Evolutionary conservation across 257 asterid genomes (phyloP).

Genomic region (Solanum piurae): DNA sequence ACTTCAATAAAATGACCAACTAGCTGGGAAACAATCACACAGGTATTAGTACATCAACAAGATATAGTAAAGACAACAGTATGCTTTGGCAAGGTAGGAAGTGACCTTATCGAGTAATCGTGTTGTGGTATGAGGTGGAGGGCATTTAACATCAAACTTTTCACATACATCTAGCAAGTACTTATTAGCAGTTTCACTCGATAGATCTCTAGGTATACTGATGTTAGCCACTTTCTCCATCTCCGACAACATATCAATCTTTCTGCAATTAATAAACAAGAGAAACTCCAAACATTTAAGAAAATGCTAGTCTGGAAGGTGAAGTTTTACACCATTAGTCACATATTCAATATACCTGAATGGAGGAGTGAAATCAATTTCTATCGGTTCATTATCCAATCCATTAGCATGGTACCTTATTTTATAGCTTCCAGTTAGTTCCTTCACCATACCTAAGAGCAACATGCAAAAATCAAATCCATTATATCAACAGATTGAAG

Average conservation of each 20-base stretch:
- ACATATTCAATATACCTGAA: not conserved
- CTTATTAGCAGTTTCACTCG: not conserved
- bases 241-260: not conserved
- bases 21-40: not conserved
- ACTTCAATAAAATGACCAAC: not conserved
- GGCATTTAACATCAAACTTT: not conserved
- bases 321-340: not conserved
- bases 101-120: not conserved
- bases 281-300: not conserved
- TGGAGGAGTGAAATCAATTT: constrained; percentile 5
- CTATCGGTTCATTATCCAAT: not conserved
- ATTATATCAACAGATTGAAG: not conserved
- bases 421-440: not conserved
- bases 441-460: not conserved
- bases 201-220: not conserved
- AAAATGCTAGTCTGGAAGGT: not conserved
- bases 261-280: not conserved
- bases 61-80: not conserved
- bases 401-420: not conserved
- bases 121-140: not conserved
- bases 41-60: not conserved
- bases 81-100: not conserved
- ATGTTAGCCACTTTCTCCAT: not conserved
- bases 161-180: not conserved
- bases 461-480: not conserved